Percentiles rank a stretch among this genome's conserved stretches.
These are phyloP conservation scores for Furcasterigmium sp. DNA, from an alignment of 2,329 filamentous ascomycete species.

Conservation along the genomic window DNA sequence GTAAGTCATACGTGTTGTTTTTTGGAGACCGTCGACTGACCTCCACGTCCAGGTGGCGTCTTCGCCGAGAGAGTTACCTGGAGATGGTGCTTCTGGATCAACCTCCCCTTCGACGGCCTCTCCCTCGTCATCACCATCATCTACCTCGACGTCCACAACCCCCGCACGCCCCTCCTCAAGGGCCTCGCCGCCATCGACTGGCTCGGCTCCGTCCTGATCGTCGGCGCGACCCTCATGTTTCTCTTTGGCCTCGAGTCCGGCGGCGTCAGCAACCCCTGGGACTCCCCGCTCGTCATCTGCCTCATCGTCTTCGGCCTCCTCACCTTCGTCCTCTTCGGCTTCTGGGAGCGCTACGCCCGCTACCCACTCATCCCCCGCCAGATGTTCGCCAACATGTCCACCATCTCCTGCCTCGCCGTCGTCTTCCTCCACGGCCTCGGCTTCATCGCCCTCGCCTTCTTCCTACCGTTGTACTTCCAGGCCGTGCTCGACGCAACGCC, in stretches of 20 bases:
- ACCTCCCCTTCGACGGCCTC: neutral
- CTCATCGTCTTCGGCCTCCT: constrained; percentile 69
- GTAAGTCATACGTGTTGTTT: constrained; percentile 15
- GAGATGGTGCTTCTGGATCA: constrained; percentile 45
- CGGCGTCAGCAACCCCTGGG: constrained; percentile 69
- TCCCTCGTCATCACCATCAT: constrained; percentile 42
- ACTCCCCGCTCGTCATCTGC: constrained; percentile 67
- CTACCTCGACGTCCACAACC: constrained; percentile 63
- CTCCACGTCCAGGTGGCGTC: constrained; percentile 26
- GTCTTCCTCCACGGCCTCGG: constrained; percentile 70
- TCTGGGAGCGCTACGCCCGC: constrained; percentile 68
- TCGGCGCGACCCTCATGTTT: constrained; percentile 81
- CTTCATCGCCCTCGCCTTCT: constrained; percentile 75
- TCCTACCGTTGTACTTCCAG: constrained; percentile 81
- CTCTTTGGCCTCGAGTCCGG: constrained; percentile 82
- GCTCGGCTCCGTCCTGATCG: constrained; percentile 50
- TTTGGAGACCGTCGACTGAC: neutral
- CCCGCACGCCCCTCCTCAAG: constrained; percentile 56
- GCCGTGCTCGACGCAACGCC: constrained; percentile 63
- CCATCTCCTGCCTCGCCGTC: constrained; percentile 57
- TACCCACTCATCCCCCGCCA: constrained; percentile 74
- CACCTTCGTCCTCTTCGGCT: constrained; percentile 57
- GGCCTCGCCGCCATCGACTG: constrained; percentile 61
- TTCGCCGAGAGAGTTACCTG: constrained; percentile 51
- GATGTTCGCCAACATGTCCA: constrained; percentile 63